phyloP scores from a whole-genome alignment of 257 asterid species.

The Solanum habrochaites region DNA sequence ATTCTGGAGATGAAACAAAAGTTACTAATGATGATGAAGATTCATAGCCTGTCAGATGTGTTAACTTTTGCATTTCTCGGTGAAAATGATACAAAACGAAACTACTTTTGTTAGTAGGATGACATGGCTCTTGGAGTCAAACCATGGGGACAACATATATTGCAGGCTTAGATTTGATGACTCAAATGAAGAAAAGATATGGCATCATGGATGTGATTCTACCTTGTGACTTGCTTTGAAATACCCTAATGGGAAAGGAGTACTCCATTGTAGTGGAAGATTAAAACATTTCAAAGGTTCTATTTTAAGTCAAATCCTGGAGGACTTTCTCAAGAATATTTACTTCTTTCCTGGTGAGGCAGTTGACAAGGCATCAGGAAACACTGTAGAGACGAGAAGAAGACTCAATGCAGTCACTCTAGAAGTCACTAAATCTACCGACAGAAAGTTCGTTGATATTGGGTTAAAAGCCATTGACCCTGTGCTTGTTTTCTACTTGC shows the following conservation, averaged over 20 bases:
- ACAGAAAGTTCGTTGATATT: not conserved
- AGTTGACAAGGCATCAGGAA: not conserved
- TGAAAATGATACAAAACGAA: not conserved
- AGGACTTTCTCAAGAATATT: not conserved
- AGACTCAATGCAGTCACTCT: not conserved
- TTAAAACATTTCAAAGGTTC: not conserved
- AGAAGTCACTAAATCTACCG: not conserved
- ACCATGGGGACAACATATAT: not conserved
- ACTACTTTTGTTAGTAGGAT: not conserved
- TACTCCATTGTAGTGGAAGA: not conserved
- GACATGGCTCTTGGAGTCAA: not conserved
- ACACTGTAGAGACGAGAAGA: not conserved
- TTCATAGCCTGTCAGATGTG: not conserved
- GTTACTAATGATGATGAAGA: not conserved
- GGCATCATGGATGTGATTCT: not conserved
- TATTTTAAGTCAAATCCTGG: not conserved
- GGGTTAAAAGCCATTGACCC: not conserved
- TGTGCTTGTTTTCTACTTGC: not conserved
- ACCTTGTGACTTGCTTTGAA: not conserved
- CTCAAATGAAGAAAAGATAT: not conserved
- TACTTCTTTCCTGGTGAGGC: not conserved
- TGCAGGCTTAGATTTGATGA: not conserved
- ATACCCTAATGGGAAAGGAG: not conserved
- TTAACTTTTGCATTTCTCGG: not conserved
- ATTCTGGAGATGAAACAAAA: not conserved